phyloP scores from a whole-genome alignment of 768 basidiomycete genomes.

The Gloeostereum incarnatum region DNA sequence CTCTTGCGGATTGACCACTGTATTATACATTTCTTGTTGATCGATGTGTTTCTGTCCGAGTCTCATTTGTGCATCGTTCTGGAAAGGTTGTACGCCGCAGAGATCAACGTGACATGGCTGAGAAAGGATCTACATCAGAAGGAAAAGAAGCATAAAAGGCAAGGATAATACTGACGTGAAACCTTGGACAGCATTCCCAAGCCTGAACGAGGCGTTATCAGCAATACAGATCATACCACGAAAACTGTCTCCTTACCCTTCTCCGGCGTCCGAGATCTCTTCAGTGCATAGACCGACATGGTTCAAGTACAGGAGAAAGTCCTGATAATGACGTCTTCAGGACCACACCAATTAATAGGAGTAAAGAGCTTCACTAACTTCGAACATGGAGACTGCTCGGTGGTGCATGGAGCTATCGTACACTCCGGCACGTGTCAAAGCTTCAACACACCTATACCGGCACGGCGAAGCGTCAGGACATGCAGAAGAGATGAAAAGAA shows the following conservation, averaged over 20 bases:
- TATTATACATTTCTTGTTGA: no score
- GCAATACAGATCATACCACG: background rate
- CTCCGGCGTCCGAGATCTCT: conserved; percentile 79
- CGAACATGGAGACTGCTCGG: conserved; percentile 80
- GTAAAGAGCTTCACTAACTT: conserved; percentile 34
- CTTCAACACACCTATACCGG: conserved; percentile 68
- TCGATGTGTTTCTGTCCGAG: no score
- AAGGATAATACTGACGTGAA: conserved; percentile 56
- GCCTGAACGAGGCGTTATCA: conserved; percentile 24
- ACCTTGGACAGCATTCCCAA: conserved; percentile 85
- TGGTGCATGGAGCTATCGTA: conserved; percentile 59
- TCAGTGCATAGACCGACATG: conserved; percentile 84
- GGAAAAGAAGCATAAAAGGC: background rate
- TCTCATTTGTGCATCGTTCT: conserved; percentile 35
- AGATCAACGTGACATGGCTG: conserved; percentile 79
- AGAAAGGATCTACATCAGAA: conserved; percentile 2
- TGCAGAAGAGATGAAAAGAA: background rate
- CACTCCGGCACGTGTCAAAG: conserved; percentile 79
- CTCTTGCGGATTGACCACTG: no score
- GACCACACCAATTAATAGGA: background rate
- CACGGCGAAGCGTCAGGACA: background rate
- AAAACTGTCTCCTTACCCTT: conserved; percentile 62
- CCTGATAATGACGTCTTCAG: conserved; percentile 23
- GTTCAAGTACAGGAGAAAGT: conserved; percentile 76
- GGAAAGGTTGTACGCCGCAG: conserved; percentile 77